phyloP scores from a whole-genome alignment of 805 yeast genomes.

The Kazachstania taianensis region DNA sequence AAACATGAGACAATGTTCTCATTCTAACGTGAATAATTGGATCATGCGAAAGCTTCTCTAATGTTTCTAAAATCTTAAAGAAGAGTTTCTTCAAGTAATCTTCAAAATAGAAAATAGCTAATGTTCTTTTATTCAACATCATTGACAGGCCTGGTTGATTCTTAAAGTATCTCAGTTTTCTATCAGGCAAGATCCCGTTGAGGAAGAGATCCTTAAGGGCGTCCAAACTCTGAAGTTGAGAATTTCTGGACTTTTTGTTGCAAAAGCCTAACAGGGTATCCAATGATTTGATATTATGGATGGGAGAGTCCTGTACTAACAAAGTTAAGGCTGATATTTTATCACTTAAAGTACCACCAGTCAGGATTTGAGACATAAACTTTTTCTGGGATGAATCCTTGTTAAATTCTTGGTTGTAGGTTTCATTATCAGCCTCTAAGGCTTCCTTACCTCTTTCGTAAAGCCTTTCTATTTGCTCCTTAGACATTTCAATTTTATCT shows the following conservation, averaged over 20 bases:
- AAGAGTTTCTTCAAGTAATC: conserved; percentile 73
- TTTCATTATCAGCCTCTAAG: conserved; percentile 59
- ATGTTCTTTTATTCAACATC: conserved; percentile 40
- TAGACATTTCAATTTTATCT: conserved; percentile 25
- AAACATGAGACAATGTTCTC: conserved; percentile 64
- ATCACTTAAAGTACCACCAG: conserved; percentile 90
- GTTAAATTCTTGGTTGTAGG: conserved; percentile 63
- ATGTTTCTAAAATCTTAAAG: conserved; percentile 62
- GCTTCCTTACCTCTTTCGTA: conserved; percentile 55
- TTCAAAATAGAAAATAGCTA: conserved; percentile 77
- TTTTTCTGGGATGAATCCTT: conserved; percentile 72
- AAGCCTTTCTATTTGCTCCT: conserved; percentile 50
- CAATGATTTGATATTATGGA: conserved; percentile 76
- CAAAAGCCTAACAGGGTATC: conserved; percentile 71
- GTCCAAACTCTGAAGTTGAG: conserved; percentile 81
- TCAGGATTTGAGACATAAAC: conserved; percentile 78
- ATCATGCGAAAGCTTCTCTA: conserved; percentile 81
- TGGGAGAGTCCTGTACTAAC: conserved; percentile 88
- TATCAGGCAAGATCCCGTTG: conserved; percentile 75
- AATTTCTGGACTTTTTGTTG: conserved; percentile 85
- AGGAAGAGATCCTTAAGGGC: conserved; percentile 83
- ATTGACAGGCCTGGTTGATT: conserved; percentile 51
- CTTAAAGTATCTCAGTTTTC: conserved; percentile 71
- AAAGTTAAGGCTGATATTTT: conserved; percentile 90
- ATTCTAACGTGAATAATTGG: conserved; percentile 81